Conservation (phyloP, 768 basidiomycete genomes). For the Suillus paluster region DNA sequence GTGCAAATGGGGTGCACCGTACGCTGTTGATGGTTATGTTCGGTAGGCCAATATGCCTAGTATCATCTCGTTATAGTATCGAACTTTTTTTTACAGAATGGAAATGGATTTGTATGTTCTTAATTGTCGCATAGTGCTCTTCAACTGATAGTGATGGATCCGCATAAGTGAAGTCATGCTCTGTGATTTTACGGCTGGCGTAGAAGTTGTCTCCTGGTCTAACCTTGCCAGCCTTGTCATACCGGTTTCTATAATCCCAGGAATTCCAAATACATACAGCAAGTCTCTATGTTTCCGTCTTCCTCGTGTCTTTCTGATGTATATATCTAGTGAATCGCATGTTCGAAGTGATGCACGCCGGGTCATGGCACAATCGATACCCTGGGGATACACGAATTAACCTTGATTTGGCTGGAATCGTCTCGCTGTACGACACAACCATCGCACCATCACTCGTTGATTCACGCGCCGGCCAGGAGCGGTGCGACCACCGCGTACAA, state of each 20-base stretch:
- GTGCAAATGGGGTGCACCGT: slow-evolving; percentile 48
- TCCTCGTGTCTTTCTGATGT: slow-evolving; percentile 7
- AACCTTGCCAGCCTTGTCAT: background rate
- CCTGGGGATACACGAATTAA: slow-evolving; percentile 33
- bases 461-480: slow-evolving; percentile 19
- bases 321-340: background rate
- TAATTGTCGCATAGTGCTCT: background rate
- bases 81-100: slow-evolving; percentile 37
- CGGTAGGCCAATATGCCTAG: background rate
- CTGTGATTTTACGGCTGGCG: slow-evolving; percentile 47
- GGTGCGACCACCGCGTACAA: slow-evolving; percentile 23
- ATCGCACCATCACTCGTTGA: slow-evolving; percentile 23
- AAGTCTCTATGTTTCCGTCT: background rate
- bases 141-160: background rate
- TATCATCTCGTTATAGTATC: background rate
- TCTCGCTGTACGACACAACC: slow-evolving; percentile 34
- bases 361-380: slow-evolving; percentile 27
- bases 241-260: background rate
- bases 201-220: slow-evolving; percentile 43
- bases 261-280: background rate
- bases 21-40: slow-evolving; percentile 45
- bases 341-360: slow-evolving; percentile 23
- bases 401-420: slow-evolving; percentile 24
- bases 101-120: slow-evolving; percentile 52
- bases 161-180: slow-evolving; percentile 50